These are phyloP conservation scores for Cercis canadensis DNA, from an alignment of 306 rosid genomes.

Conservation along the genomic window DNA sequence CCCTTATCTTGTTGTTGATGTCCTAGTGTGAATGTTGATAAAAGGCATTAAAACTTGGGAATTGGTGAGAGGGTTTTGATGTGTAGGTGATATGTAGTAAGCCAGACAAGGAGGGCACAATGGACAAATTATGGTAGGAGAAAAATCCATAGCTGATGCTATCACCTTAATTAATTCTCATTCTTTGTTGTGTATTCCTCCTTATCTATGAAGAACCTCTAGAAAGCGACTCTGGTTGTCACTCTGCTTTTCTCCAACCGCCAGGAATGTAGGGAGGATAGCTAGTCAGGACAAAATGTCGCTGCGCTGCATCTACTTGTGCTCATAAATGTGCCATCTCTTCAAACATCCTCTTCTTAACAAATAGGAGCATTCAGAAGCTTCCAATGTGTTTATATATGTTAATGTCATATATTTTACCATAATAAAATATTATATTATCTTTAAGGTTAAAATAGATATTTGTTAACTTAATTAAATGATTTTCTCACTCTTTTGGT, in stretches of 20 bases:
- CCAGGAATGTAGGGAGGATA: background rate
- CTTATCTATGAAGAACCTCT: slow-evolving; percentile 38
- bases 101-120: slow-evolving; percentile 50
- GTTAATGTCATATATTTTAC: too few species aligned
- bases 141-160: slow-evolving; percentile 33
- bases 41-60: slow-evolving; percentile 16
- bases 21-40: background rate
- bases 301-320: slow-evolving; percentile 30
- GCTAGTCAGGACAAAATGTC: slow-evolving; percentile 40
- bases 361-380: slow-evolving; percentile 7
- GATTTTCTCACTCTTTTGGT: too few species aligned
- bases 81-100: too few species aligned
- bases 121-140: slow-evolving; percentile 48
- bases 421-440: too few species aligned
- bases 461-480: too few species aligned
- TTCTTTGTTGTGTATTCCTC: slow-evolving; percentile 39
- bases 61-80: slow-evolving; percentile 3
- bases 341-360: slow-evolving; percentile 40
- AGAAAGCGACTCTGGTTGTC: slow-evolving; percentile 34
- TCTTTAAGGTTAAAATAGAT: too few species aligned
- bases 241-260: background rate
- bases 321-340: slow-evolving; percentile 1
- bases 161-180: slow-evolving; percentile 36
- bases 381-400: too few species aligned
- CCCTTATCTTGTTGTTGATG: slow-evolving; percentile 2